phyloP scores from a whole-genome alignment of 2,329 filamentous ascomycete genomes.

The Diplodia sapinea region DNA sequence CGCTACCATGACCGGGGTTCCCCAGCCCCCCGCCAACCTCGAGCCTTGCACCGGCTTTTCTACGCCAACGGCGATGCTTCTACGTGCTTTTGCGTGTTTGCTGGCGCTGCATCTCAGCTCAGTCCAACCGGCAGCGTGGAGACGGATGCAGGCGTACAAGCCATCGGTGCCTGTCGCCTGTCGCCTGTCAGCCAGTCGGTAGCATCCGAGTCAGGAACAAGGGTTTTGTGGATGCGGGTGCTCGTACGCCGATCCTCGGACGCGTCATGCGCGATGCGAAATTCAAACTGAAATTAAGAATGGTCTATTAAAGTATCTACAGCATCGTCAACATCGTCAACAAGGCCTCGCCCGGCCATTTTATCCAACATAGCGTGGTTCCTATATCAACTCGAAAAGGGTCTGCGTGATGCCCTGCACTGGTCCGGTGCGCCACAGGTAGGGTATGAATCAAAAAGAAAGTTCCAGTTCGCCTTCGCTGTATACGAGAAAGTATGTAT shows the following conservation, averaged over 20 bases:
- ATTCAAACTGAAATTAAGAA: not conserved
- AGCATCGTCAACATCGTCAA: conserved; percentile 16
- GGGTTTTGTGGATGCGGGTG: not conserved
- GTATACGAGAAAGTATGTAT: conserved; percentile 21
- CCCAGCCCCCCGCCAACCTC: conserved; percentile 4
- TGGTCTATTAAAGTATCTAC: conserved; percentile 20
- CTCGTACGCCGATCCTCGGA: not conserved
- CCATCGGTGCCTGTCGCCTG: conserved; percentile 12
- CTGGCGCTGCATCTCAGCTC: not conserved
- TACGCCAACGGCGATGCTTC: not conserved
- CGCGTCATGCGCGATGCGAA: not conserved
- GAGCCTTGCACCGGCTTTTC: conserved; percentile 1
- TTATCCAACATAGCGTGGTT: not conserved
- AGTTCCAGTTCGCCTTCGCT: conserved; percentile 21
- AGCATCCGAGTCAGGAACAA: conserved; percentile 8
- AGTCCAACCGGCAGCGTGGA: not conserved
- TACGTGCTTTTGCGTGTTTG: not conserved
- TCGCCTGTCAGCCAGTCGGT: conserved; percentile 11
- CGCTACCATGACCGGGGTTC: conserved; percentile 16
- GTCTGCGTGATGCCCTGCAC: not conserved
- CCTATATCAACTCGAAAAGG: not conserved
- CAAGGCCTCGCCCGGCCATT: conserved; percentile 20
- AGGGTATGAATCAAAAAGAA: conserved; percentile 27
- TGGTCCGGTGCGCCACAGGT: not conserved
- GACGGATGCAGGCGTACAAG: not conserved